Percentiles rank a stretch among this genome's conserved stretches.
These are phyloP conservation scores for Carex parvula DNA, from an alignment of 176 grass and related monocot genomes.

Conservation along the genomic window DNA sequence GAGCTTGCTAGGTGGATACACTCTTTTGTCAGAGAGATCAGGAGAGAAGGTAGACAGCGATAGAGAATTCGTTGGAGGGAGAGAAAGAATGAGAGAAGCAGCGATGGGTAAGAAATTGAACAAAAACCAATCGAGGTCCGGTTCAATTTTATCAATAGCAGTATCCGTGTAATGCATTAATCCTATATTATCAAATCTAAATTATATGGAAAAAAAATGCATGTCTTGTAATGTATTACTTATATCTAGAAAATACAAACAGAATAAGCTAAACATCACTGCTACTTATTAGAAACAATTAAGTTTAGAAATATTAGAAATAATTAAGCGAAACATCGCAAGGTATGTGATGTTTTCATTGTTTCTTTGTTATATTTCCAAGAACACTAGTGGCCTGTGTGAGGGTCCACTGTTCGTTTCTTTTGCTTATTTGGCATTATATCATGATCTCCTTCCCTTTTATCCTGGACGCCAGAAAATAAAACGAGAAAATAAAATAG, in stretches of 20 bases:
- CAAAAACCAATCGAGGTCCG: no score
- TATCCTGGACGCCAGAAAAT: conserved; percentile 19
- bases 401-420: neutral
- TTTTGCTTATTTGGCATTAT: conserved; percentile 29
- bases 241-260: neutral
- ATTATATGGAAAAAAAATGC: no score
- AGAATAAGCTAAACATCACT: neutral
- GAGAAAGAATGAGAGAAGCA: no score
- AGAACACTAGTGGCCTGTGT: neutral
- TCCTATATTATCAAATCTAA: no score
- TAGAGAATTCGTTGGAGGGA: no score
- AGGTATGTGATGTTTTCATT: neutral
- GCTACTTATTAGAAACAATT: neutral
- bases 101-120: no score
- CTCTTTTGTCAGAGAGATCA: no score
- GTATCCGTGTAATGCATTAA: no score
- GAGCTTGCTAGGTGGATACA: no score
- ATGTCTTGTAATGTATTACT: neutral
- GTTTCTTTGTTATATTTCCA: conserved; percentile 4
- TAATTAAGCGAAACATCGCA: neutral
- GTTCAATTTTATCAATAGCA: no score
- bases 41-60: no score
- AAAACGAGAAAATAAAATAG: neutral
- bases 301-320: neutral
- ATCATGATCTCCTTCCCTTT: conserved; percentile 6